phyloP scores from a whole-genome alignment of 306 rosid genomes.

The Cicer cuneatum region DNA sequence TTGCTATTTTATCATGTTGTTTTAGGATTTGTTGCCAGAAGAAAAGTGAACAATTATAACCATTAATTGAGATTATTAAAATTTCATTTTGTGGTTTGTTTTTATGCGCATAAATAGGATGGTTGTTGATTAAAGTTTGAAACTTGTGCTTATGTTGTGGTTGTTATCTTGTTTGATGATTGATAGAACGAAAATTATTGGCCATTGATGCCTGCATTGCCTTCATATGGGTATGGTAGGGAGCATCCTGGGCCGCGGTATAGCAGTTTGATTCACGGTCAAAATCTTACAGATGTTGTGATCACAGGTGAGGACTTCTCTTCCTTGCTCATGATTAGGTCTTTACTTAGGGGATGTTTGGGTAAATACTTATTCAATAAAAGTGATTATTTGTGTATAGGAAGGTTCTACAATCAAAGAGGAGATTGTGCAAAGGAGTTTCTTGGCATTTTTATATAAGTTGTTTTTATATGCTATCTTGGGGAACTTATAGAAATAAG shows the following conservation, averaged over 20 bases:
- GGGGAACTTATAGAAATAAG: background rate
- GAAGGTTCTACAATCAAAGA: background rate
- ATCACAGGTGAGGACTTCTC: constrained; percentile 71
- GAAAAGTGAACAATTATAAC: background rate
- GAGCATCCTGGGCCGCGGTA: constrained; percentile 88
- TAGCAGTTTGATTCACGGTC: constrained; percentile 91
- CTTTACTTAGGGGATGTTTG: background rate
- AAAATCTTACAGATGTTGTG: constrained; percentile 84
- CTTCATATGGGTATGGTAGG: constrained; percentile 98
- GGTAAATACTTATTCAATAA: background rate
- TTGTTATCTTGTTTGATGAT: constrained; percentile 36
- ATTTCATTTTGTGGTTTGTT: background rate
- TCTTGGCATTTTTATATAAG: background rate
- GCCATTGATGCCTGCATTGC: constrained; percentile 92
- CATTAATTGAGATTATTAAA: background rate
- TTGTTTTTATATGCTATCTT: background rate
- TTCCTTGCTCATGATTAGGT: background rate
- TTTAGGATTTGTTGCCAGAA: background rate
- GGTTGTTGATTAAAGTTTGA: constrained; percentile 13
- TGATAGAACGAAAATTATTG: constrained; percentile 86
- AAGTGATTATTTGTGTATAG: background rate
- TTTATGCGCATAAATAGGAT: background rate
- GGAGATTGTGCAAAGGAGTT: background rate
- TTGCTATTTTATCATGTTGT: too few species aligned
- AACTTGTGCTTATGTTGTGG: constrained; percentile 35